Evolutionary conservation across 305 asterid genomes (phyloP).

Genomic region (Rubia tinctorum): DNA sequence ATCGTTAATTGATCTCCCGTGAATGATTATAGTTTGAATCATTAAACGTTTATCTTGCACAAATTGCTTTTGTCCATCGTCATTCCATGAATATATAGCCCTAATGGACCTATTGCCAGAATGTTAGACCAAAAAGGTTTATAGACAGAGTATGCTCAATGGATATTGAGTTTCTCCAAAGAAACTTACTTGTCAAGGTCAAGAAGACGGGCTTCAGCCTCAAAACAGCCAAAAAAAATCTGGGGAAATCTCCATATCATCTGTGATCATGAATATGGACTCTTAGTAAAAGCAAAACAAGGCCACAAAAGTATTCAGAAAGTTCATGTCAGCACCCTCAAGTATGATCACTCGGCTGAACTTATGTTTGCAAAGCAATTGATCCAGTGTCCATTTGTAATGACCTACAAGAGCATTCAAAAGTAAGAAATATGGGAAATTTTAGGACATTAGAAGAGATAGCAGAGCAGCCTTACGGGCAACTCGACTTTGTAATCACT

Average conservation of each 20-base stretch:
- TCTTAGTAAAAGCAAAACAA: constrained; percentile 26
- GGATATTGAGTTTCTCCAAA: constrained; percentile 12
- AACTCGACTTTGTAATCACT: too few relatives aligned
- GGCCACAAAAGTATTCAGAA: constrained; percentile 17
- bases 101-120: constrained; percentile 58
- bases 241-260: constrained; percentile 97
- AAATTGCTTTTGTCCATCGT: constrained; percentile 92
- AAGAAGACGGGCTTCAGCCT: constrained; percentile 93
- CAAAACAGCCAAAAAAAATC: constrained; percentile 92
- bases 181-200: constrained; percentile 83
- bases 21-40: not conserved
- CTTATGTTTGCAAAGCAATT: constrained; percentile 78
- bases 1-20: not conserved
- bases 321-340: constrained; percentile 60
- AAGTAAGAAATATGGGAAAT: constrained; percentile 16
- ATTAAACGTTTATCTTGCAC: too few relatives aligned
- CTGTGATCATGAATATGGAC: constrained; percentile 40
- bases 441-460: not conserved
- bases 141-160: not conserved
- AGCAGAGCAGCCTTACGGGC: constrained; percentile 37
- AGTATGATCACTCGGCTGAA: constrained; percentile 91
- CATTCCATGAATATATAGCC: constrained; percentile 99
- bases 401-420: constrained; percentile 55
- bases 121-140: not conserved
- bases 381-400: constrained; percentile 98